Conservation (phyloP, 192 early-diverging fungal genomes). For the Funneliformis geosporum region DNA sequence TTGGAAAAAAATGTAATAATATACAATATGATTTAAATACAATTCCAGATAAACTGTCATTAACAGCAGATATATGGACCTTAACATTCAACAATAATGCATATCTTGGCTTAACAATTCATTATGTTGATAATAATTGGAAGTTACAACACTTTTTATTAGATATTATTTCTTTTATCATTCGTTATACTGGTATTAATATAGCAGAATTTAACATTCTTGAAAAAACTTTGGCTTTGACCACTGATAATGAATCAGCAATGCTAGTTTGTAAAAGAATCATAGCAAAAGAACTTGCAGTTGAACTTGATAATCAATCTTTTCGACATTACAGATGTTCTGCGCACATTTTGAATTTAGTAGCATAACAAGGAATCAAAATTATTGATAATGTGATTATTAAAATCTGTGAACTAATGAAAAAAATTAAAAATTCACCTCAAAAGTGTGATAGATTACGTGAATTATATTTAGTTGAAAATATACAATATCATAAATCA, state of each 20-base stretch:
- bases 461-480: too few species aligned
- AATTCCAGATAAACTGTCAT: too few species aligned
- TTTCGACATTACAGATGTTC: neutral
- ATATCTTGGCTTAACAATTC: constrained; percentile 4
- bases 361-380: neutral
- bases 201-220: constrained; percentile 13
- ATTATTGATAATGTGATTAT: neutral
- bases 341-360: neutral
- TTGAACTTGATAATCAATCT: neutral
- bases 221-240: neutral
- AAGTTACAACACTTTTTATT: constrained; percentile 1
- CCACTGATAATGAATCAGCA: constrained; percentile 9
- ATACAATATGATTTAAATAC: too few species aligned
- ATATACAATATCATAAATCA: too few species aligned
- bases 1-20: too few species aligned
- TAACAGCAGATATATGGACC: neutral
- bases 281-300: neutral
- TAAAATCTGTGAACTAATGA: neutral
- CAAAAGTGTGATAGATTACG: too few species aligned
- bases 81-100: neutral
- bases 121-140: constrained; percentile 1
- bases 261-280: constrained; percentile 13
- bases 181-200: neutral
- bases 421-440: neutral
- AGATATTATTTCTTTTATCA: constrained; percentile 3